A percentile compares a stretch with the other conserved stretches of the same genome.
Evolutionary conservation across 208 protist genomes (phyloP).

Genomic region (Trypanosoma congolense): DNA sequence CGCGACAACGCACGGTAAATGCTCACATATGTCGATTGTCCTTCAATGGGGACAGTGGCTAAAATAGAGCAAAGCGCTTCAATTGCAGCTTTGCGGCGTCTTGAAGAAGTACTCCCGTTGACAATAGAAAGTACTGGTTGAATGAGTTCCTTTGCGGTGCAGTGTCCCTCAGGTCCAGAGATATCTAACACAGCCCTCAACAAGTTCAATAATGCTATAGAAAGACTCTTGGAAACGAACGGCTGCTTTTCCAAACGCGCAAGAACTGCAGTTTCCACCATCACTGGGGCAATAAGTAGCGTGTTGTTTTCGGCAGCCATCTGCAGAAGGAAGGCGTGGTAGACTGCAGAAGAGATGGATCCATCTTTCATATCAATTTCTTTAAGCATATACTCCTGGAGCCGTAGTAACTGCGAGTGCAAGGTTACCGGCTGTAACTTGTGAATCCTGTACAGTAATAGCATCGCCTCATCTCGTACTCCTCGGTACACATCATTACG

Average conservation of each 20-base stretch:
- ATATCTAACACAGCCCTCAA: constrained; percentile 71
- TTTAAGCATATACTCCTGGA: constrained; percentile 82
- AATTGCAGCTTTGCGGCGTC: constrained; percentile 54
- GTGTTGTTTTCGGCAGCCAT: constrained; percentile 68
- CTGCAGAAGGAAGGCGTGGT: constrained; percentile 49
- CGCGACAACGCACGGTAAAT: constrained; percentile 70
- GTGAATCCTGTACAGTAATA: constrained; percentile 76
- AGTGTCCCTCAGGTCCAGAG: constrained; percentile 50
- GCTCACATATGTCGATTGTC: constrained; percentile 40
- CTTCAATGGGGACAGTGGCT: constrained; percentile 54
- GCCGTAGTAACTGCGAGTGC: constrained; percentile 54
- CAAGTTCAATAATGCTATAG: constrained; percentile 62
- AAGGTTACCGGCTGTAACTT: constrained; percentile 64
- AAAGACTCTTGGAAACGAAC: constrained; percentile 71
- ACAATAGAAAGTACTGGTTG: constrained; percentile 61
- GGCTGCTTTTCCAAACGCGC: constrained; percentile 53
- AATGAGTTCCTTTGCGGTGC: constrained; percentile 41
- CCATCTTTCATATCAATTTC: constrained; percentile 74
- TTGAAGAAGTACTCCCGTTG: constrained; percentile 68
- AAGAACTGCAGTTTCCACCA: constrained; percentile 62
- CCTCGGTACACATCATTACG: constrained; percentile 65
- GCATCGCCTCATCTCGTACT: constrained; percentile 48
- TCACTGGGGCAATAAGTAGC: constrained; percentile 56
- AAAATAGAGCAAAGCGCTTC: constrained; percentile 74
- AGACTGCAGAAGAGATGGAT: constrained; percentile 68